A percentile compares a stretch with the other conserved stretches of the same genome.
phyloP scores from a whole-genome alignment of 805 yeast genomes.

The Schwanniomyces yamadae region DNA sequence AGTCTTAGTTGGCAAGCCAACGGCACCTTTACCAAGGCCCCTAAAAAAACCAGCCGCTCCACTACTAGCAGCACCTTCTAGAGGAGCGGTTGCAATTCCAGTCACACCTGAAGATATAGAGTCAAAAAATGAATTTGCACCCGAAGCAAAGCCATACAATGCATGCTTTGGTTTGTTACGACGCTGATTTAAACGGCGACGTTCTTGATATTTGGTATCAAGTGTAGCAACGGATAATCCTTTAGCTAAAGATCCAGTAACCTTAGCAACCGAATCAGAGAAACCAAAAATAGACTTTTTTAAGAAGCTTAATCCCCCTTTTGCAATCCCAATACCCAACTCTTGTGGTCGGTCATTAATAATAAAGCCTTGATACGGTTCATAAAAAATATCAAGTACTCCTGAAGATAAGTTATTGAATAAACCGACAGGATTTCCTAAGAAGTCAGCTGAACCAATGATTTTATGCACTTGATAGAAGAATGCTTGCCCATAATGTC shows the following conservation, averaged over 20 bases:
- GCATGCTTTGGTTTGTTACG: constrained; percentile 84
- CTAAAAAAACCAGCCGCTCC: constrained; percentile 92
- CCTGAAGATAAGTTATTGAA: constrained; percentile 94
- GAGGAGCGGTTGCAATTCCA: constrained; percentile 89
- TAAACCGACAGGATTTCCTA: constrained; percentile 96
- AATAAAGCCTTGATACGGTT: constrained; percentile 93
- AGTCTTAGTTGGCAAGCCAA: constrained; percentile 95
- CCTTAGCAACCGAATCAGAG: constrained; percentile 88
- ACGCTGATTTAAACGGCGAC: constrained; percentile 69
- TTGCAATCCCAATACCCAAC: constrained; percentile 90
- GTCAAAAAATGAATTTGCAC: constrained; percentile 86
- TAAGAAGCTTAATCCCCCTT: constrained; percentile 91
- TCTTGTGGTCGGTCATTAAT: constrained; percentile 96
- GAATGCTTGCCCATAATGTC: constrained; percentile 91
- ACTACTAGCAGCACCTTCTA: constrained; percentile 82
- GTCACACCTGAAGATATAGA: constrained; percentile 84
- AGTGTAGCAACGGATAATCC: constrained; percentile 89
- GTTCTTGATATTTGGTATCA: constrained; percentile 80
- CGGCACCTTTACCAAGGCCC: constrained; percentile 92
- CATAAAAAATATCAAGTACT: constrained; percentile 92
- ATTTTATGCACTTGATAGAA: constrained; percentile 89
- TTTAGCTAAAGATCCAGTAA: constrained; percentile 92
- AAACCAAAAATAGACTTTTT: constrained; percentile 94
- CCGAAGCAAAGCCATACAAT: constrained; percentile 75
- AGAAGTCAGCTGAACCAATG: constrained; percentile 91